Base-by-base conservation (phyloP, 2,329 filamentous ascomycete genomes). In the Chrysoporthe austroafricana region DNA sequence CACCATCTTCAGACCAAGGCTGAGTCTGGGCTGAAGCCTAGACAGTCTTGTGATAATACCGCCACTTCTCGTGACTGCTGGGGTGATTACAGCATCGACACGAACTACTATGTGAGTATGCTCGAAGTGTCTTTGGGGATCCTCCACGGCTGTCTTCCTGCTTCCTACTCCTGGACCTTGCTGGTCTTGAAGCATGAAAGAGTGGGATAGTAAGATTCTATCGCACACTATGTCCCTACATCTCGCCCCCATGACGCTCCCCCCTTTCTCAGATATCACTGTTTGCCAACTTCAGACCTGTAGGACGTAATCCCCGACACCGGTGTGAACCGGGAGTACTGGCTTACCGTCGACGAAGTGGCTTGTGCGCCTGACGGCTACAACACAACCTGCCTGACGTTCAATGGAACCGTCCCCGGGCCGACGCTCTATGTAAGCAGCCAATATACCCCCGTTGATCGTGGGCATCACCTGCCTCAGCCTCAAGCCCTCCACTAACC, bases 371-470 rank as follows among this genome's bases (percentile, higher is more conserved):
- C 71, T 0, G 74, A 76, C 42, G 74, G 74, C 4, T 71, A 72
- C 58, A 43, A 66, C 6, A 68, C 72, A 3, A 71, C 69, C 0
- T 74, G 73, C 66, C 72, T 74, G 71, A 71, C 75, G 21, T 72
- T 78, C 70, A 78, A 79, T 67, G 77, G 77, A 48, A 75, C 71
- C 1, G 71, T 77, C 21, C 76, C 77, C 0, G 76, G 76, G 8
- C 76, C 76, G 0, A 71, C 72, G 16, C 73, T 78, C 68, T 68
- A 74, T 32, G 68, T 68, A 43, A 68, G 68, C 63, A 0, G 36
- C 36, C 36, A 39, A 39, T 39, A 39, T 39, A 39, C 43, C 71
- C 46, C 50, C 66, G 32, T 64, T 71, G 50, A 71, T 70, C 39
- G 66, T n/a, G 44, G 26, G 6, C 13, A 13, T 46, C 44, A 18